Evolutionary conservation across 106 monocot genomes (phyloP).

Genomic region (Phalaenopsis aphrodite): DNA sequence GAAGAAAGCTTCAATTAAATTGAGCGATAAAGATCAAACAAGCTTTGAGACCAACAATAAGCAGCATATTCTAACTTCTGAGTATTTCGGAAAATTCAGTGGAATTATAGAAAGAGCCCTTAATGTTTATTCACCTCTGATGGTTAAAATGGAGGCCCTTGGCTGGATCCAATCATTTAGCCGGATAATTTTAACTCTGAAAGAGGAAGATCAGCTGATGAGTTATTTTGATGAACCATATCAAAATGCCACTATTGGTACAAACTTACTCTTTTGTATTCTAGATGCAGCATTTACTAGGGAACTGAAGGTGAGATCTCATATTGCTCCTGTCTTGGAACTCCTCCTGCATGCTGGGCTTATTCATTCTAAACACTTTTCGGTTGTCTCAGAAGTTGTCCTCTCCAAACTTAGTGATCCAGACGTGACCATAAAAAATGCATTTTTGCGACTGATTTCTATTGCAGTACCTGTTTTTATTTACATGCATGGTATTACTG

Average conservation of each 20-base stretch:
- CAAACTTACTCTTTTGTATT: constrained; percentile 43
- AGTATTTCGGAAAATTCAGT: constrained; percentile 48
- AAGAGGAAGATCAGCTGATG: constrained; percentile 18
- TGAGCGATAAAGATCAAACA: constrained; percentile 6
- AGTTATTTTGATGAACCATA: constrained; percentile 6
- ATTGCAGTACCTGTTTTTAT: constrained; percentile 46
- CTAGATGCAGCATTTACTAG: constrained; percentile 71
- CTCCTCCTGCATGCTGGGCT: constrained; percentile 53
- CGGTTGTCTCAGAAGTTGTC: constrained; percentile 36
- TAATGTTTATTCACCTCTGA: constrained; percentile 36
- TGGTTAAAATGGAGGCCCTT: constrained; percentile 64
- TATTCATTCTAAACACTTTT: constrained; percentile 43
- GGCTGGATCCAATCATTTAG: constrained; percentile 51
- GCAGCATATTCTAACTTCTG: constrained; percentile 12
- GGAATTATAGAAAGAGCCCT: constrained; percentile 43
- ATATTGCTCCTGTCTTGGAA: constrained; percentile 61
- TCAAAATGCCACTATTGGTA: constrained; percentile 28
- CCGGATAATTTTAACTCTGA: constrained; percentile 15
- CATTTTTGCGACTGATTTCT: constrained; percentile 53
- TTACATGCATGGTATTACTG: constrained; percentile 44
- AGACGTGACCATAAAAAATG: constrained; percentile 40
- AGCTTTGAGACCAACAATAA: constrained; percentile 6
- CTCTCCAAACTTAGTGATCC: constrained; percentile 89
- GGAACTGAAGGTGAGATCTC: constrained; percentile 64
- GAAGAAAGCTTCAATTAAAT: constrained; percentile 7